Conservation (phyloP, 306 rosid species). For the Crotalaria pallida region DNA sequence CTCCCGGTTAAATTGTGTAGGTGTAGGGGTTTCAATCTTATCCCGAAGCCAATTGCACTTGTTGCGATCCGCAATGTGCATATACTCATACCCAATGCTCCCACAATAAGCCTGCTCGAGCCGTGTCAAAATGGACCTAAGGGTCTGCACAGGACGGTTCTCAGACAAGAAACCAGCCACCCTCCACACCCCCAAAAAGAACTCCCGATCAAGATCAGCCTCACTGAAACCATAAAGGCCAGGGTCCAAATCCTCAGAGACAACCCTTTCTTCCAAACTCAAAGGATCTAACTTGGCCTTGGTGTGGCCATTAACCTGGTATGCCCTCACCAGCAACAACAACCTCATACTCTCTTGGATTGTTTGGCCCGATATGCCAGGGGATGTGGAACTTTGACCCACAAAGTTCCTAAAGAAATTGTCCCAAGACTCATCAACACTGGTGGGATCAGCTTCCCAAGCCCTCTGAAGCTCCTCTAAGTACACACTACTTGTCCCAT, state of each 20-base stretch:
- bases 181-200: conserved; percentile 94
- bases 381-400: conserved; percentile 79
- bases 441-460: conserved; percentile 91
- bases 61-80: conserved; percentile 85
- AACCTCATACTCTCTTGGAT: conserved; percentile 98
- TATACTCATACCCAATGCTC: conserved; percentile 87
- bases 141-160: conserved; percentile 93
- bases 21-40: conserved; percentile 80
- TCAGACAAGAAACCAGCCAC: conserved; percentile 96
- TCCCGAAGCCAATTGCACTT: conserved; percentile 92
- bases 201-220: conserved; percentile 95
- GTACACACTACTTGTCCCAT: conserved; percentile 95
- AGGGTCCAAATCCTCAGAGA: conserved; percentile 79
- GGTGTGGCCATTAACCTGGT: conserved; percentile 95
- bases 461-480: conserved; percentile 96
- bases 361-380: conserved; percentile 94
- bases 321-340: conserved; percentile 82
- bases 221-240: conserved; percentile 84
- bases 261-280: conserved; percentile 55
- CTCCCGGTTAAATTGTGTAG: conserved; percentile 58
- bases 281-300: conserved; percentile 86
- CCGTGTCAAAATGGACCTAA: conserved; percentile 79
- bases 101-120: conserved; percentile 99
- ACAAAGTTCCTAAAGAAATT: conserved; percentile 93
- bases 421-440: conserved; percentile 98